phyloP scores from a whole-genome alignment of 2,329 filamentous ascomycete genomes.

The Waltergamsia citrina region DNA sequence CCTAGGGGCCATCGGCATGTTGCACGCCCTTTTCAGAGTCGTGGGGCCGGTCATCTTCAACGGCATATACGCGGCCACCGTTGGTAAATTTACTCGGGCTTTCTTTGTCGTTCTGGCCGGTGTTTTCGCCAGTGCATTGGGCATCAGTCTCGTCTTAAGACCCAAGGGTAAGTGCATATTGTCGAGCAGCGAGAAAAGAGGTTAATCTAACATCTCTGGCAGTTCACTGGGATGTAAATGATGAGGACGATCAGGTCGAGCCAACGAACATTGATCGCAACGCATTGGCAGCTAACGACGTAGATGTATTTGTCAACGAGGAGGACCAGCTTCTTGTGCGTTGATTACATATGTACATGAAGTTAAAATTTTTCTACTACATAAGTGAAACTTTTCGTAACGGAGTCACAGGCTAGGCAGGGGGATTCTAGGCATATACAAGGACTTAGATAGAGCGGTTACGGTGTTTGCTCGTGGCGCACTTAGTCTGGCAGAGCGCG shows the following conservation, averaged over 20 bases:
- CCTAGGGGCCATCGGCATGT: constrained; percentile 76
- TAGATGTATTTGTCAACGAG: too few relatives aligned
- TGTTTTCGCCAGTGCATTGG: constrained; percentile 57
- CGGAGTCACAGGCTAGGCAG: too few relatives aligned
- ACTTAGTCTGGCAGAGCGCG: too few relatives aligned
- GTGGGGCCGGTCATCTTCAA: constrained; percentile 78
- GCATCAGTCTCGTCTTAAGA: constrained; percentile 60
- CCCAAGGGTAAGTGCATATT: constrained; percentile 65
- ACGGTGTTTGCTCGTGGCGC: too few relatives aligned
- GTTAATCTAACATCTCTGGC: constrained; percentile 9
- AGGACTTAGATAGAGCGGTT: too few relatives aligned
- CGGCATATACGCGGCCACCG: constrained; percentile 73
- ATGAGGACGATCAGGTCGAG: constrained; percentile 14
- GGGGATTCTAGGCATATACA: too few relatives aligned
- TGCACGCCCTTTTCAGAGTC: constrained; percentile 75
- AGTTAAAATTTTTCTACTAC: too few relatives aligned
- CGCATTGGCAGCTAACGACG: neutral
- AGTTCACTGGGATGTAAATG: constrained; percentile 23
- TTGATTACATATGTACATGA: too few relatives aligned
- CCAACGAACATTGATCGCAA: constrained; percentile 8
- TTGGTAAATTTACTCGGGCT: constrained; percentile 67
- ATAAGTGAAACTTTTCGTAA: too few relatives aligned
- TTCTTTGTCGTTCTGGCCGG: constrained; percentile 68
- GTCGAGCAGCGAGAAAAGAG: too few relatives aligned
- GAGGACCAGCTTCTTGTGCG: too few relatives aligned